A percentile compares a stretch with the other conserved stretches of the same genome.
Evolutionary conservation across 768 basidiomycete genomes (phyloP).

Genomic region (Lactarius trivialis): DNA sequence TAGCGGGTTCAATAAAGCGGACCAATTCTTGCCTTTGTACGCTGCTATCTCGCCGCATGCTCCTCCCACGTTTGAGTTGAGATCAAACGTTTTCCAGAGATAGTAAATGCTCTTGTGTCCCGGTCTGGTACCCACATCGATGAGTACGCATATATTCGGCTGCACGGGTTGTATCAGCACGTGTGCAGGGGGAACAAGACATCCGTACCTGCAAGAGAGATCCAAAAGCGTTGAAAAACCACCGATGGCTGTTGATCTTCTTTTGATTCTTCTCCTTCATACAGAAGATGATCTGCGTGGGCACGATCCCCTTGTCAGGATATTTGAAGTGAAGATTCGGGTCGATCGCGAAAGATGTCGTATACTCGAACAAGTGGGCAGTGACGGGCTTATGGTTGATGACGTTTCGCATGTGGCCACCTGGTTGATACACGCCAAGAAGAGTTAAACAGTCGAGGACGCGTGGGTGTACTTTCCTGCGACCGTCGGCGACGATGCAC

Average conservation of each 20-base stretch:
- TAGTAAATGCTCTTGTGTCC: conserved; percentile 85
- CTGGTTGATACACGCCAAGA: conserved; percentile 85
- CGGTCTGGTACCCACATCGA: conserved; percentile 93
- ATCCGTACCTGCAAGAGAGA: conserved; percentile 65
- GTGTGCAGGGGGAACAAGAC: background rate
- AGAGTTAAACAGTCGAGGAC: conserved; percentile 79
- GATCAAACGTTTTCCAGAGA: conserved; percentile 91
- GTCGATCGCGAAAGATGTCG: conserved; percentile 73
- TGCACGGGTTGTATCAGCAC: conserved; percentile 26
- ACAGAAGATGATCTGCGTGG: conserved; percentile 89
- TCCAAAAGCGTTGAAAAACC: conserved; percentile 96
- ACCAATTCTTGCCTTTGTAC: too few relatives aligned
- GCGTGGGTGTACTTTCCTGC: too few relatives aligned
- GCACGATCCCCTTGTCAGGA: conserved; percentile 88
- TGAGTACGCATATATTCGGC: conserved; percentile 87
- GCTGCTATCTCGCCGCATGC: conserved; percentile 95
- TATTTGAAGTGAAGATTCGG: conserved; percentile 77
- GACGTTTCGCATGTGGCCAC: conserved; percentile 52
- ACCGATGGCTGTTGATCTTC: conserved; percentile 94
- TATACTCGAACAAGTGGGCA: conserved; percentile 81
- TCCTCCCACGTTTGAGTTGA: conserved; percentile 88
- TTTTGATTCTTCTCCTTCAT: conserved; percentile 93
- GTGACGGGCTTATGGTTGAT: conserved; percentile 69
- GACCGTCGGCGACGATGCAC: too few relatives aligned
- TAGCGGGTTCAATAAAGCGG: conserved; percentile 15